Conservation (phyloP, 2,329 filamentous ascomycete genomes). For the Ascochyta viciae-villosae region DNA sequence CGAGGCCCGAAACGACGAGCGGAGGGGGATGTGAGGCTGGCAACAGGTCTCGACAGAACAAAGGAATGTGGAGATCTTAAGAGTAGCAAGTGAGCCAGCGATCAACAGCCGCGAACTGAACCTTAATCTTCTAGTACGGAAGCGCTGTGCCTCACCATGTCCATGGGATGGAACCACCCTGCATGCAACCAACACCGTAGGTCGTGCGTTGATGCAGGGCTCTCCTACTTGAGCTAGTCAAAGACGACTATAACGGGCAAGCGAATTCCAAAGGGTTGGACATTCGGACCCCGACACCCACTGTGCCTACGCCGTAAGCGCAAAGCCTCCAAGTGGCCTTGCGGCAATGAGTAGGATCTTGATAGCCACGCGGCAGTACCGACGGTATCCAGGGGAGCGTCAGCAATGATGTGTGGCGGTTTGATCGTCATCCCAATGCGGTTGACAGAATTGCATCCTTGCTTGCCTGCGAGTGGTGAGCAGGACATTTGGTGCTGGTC, state of each 20-base stretch:
- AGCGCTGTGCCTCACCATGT: constrained; percentile 14
- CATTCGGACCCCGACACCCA: constrained; percentile 7
- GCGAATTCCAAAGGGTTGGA: constrained; percentile 1
- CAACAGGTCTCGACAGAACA: neutral
- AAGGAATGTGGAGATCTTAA: constrained; percentile 3
- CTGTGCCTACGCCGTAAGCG: neutral
- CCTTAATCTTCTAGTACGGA: constrained; percentile 9
- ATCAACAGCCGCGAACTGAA: constrained; percentile 8
- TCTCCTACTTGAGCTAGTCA: constrained; percentile 12
- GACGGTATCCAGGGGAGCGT: neutral
- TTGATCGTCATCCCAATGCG: constrained; percentile 7
- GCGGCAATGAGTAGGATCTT: neutral
- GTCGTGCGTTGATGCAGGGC: constrained; percentile 9
- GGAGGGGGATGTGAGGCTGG: neutral
- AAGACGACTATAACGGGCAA: neutral
- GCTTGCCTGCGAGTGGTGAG: no score
- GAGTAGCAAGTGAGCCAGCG: constrained; percentile 1
- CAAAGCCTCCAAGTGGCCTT: neutral
- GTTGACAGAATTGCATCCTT: neutral
- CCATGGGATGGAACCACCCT: constrained; percentile 7
- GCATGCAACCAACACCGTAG: neutral
- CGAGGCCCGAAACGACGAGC: neutral
- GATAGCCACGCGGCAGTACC: neutral
- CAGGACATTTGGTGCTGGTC: neutral
- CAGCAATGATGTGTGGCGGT: neutral